phyloP scores from a whole-genome alignment of 1,284 basidiomycete species.

The Tylopilus sp. region DNA sequence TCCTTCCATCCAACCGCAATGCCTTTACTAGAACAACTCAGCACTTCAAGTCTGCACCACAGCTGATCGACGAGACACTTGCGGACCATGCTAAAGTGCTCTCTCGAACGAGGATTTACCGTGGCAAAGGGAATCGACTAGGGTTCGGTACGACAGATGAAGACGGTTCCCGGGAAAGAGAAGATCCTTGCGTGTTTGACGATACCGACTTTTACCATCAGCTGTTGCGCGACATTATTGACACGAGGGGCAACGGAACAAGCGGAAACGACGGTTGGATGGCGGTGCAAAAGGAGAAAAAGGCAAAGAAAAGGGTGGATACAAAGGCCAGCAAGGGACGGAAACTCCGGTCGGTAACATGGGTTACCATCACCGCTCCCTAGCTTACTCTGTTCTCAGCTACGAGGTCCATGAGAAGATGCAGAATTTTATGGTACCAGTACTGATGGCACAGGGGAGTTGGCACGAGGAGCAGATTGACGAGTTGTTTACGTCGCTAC shows the following conservation, averaged over 20 bases:
- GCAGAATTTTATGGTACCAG: conserved; percentile 92
- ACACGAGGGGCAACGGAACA: conserved; percentile 51
- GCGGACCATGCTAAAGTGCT: conserved; percentile 56
- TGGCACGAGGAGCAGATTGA: conserved; percentile 96
- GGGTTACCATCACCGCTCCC: neutral
- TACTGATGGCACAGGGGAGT: conserved; percentile 56
- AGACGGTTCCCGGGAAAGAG: conserved; percentile 33
- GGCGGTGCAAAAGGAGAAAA: conserved; percentile 63
- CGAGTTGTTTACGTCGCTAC: conserved; percentile 82
- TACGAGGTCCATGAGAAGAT: conserved; percentile 93
- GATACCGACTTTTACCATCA: conserved; percentile 93
- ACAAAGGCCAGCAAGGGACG: conserved; percentile 93
- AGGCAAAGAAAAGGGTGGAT: conserved; percentile 80
- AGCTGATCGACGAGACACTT: conserved; percentile 72
- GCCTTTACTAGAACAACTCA: conserved; percentile 57
- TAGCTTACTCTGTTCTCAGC: conserved; percentile 40
- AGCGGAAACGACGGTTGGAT: conserved; percentile 59
- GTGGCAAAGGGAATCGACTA: conserved; percentile 47
- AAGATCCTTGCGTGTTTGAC: conserved; percentile 67
- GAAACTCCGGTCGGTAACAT: conserved; percentile 64
- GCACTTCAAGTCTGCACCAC: conserved; percentile 58
- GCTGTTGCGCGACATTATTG: conserved; percentile 85
- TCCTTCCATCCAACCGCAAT: conserved; percentile 68
- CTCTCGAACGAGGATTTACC: conserved; percentile 53
- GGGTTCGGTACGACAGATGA: conserved; percentile 32